phyloP scores from a whole-genome alignment of 768 basidiomycete species.

The Clitopilus passeckerianus region DNA sequence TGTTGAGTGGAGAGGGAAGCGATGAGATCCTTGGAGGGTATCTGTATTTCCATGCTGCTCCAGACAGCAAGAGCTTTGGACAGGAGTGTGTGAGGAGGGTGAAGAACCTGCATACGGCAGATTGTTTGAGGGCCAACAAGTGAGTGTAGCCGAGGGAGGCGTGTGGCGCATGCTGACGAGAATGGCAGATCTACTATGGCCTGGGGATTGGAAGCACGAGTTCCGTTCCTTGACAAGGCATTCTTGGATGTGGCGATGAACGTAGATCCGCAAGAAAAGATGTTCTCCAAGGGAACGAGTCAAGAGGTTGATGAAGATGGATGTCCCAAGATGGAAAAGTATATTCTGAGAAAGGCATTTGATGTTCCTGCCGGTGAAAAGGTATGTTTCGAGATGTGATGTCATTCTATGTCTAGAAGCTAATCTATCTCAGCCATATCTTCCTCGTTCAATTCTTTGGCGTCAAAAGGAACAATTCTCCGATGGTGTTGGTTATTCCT shows the following conservation, averaged over 20 bases:
- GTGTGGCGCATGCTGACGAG: neutral
- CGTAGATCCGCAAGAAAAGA: slow-evolving; percentile 81
- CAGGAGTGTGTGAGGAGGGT: slow-evolving; percentile 93
- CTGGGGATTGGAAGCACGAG: slow-evolving; percentile 97
- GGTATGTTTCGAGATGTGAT: slow-evolving; percentile 24
- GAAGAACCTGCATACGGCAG: slow-evolving; percentile 96
- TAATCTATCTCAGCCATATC: slow-evolving; percentile 61
- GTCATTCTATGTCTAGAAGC: slow-evolving; percentile 1
- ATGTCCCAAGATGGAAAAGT: slow-evolving; percentile 95
- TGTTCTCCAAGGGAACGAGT: slow-evolving; percentile 75
- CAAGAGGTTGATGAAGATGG: slow-evolving; percentile 84
- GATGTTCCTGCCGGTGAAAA: slow-evolving; percentile 80
- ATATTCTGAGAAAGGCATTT: slow-evolving; percentile 94
- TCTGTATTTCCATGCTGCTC: slow-evolving; percentile 99
- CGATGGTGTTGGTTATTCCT: slow-evolving; percentile 97
- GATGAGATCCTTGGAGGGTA: slow-evolving; percentile 99
- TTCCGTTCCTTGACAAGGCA: slow-evolving; percentile 96
- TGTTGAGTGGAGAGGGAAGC: slow-evolving; percentile 93
- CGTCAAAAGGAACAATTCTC: slow-evolving; percentile 99
- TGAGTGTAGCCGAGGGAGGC: slow-evolving; percentile 24
- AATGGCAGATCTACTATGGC: slow-evolving; percentile 89
- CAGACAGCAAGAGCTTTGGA: slow-evolving; percentile 83
- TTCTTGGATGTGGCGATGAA: slow-evolving; percentile 96
- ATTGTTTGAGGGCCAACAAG: slow-evolving; percentile 99
- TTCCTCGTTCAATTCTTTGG: slow-evolving; percentile 94